Evolutionary conservation across 2,329 filamentous ascomycete species (phyloP).

Genomic region (Drechmeria coniospora): DNA sequence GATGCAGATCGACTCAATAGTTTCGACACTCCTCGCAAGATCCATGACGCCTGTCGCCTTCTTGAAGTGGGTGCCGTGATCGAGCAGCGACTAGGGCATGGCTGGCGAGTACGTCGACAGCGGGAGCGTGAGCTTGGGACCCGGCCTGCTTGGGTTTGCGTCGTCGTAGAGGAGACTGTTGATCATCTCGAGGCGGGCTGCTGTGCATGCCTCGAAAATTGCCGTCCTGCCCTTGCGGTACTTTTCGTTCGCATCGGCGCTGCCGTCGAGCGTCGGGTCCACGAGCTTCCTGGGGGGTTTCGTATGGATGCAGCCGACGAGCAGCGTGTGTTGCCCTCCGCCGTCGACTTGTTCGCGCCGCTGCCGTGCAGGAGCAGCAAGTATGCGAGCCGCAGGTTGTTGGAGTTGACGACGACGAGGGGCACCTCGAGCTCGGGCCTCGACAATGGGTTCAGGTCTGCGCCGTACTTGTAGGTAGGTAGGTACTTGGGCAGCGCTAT

Average conservation of each 20-base stretch:
- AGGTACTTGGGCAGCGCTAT: constrained; percentile 46
- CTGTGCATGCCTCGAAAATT: constrained; percentile 45
- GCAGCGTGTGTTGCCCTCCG: constrained; percentile 43
- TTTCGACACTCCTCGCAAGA: constrained; percentile 46
- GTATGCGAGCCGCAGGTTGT: constrained; percentile 40
- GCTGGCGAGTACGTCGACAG: constrained; percentile 42
- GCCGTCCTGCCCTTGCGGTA: constrained; percentile 46
- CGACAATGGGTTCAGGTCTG: constrained; percentile 36
- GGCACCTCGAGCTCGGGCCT: constrained; percentile 39
- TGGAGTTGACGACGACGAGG: constrained; percentile 30
- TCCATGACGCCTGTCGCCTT: constrained; percentile 50
- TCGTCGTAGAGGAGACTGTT: constrained; percentile 33
- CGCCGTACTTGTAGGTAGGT: too few relatives aligned
- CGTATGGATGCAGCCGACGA: constrained; percentile 45
- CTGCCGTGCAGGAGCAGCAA: constrained; percentile 47
- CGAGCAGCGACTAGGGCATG: constrained; percentile 42
- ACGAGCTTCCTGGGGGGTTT: constrained; percentile 37
- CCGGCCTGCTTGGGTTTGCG: constrained; percentile 52
- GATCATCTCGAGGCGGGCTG: constrained; percentile 42
- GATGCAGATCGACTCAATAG: constrained; percentile 42
- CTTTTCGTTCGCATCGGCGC: constrained; percentile 41
- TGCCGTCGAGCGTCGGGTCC: constrained; percentile 44
- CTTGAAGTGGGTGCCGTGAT: constrained; percentile 41
- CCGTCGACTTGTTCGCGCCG: constrained; percentile 35
- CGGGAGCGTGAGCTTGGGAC: constrained; percentile 55